These are phyloP conservation scores for Trichoderma sp. DNA, from an alignment of 2,329 filamentous ascomycete genomes.

Conservation along the genomic window DNA sequence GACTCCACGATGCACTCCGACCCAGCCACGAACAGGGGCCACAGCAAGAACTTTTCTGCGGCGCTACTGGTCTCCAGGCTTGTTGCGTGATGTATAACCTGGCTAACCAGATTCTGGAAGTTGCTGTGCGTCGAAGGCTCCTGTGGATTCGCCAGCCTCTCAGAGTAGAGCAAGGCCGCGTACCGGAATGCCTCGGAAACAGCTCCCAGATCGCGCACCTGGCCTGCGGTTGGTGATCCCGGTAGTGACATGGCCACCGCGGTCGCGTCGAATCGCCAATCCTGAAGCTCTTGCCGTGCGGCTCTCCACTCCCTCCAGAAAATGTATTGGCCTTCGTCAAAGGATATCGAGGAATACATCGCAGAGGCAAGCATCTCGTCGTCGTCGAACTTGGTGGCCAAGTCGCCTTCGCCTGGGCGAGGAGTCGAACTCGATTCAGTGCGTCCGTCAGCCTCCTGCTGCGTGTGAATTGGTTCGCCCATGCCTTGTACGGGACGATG, in stretches of 20 bases:
- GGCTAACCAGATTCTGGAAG: conserved; percentile 80
- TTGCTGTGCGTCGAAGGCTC: conserved; percentile 72
- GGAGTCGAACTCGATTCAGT: conserved; percentile 42
- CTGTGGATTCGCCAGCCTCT: conserved; percentile 78
- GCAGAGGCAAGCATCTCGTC: conserved; percentile 53
- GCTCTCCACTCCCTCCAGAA: conserved; percentile 90
- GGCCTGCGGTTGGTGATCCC: conserved; percentile 55
- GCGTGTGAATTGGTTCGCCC: conserved; percentile 28
- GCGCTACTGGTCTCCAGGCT: conserved; percentile 71
- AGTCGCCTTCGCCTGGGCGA: conserved; percentile 69
- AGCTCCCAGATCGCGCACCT: conserved; percentile 74
- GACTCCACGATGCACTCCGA: conserved; percentile 83
- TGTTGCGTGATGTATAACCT: conserved; percentile 81
- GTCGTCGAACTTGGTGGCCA: conserved; percentile 58
- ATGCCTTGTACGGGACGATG: conserved; percentile 56
- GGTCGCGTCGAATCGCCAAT: conserved; percentile 73
- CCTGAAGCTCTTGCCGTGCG: conserved; percentile 72
- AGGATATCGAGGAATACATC: conserved; percentile 37
- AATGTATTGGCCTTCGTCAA: conserved; percentile 62
- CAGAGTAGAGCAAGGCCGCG: conserved; percentile 84
- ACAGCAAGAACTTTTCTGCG: conserved; percentile 86
- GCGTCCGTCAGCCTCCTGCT: conserved; percentile 33
- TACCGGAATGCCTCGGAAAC: conserved; percentile 91
- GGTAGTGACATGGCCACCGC: conserved; percentile 56
- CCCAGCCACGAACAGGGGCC: conserved; percentile 89